Evolutionary conservation across 352 stramenopile species (phyloP).

Genomic region (Pythium folliculosum): DNA sequence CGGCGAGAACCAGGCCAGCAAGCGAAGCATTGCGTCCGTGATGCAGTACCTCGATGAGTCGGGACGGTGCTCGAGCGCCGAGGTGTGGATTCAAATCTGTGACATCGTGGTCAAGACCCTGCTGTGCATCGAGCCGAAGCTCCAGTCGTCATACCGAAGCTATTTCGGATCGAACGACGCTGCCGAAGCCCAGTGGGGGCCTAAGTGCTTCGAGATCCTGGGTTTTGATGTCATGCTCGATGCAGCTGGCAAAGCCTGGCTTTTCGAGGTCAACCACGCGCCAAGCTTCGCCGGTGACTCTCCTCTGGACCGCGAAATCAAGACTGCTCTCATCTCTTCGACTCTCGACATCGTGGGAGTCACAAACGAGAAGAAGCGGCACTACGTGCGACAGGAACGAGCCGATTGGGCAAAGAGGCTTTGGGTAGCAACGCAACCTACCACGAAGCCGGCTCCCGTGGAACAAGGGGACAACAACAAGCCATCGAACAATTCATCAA

Average conservation of each 20-base stretch:
- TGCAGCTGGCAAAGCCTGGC: constrained; percentile 38
- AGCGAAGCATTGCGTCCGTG: constrained; percentile 39
- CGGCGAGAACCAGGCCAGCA: constrained; percentile 36
- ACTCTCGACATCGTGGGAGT: constrained; percentile 41
- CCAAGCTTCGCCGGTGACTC: constrained; percentile 49
- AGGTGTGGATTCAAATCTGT: constrained; percentile 41
- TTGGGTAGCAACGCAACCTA: constrained; percentile 25
- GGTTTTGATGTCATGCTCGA: constrained; percentile 55
- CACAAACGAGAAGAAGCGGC: constrained; percentile 41
- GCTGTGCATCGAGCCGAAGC: constrained; percentile 40
- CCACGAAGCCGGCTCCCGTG: not conserved
- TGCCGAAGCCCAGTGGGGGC: constrained; percentile 32
- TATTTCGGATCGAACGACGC: constrained; percentile 38
- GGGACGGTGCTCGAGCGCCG: constrained; percentile 24
- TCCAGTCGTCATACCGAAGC: constrained; percentile 42
- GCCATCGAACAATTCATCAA: not conserved
- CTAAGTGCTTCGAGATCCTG: constrained; percentile 50
- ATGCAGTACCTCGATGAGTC: constrained; percentile 35
- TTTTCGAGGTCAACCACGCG: constrained; percentile 53
- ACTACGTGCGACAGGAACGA: constrained; percentile 32
- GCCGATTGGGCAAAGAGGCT: constrained; percentile 39
- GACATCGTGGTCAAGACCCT: constrained; percentile 53
- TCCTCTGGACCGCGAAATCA: constrained; percentile 39
- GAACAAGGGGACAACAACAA: not conserved
- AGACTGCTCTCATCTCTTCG: constrained; percentile 37